These are phyloP conservation scores for Leccinum pachyderme DNA, from an alignment of 1,284 basidiomycete species.

Conservation along the genomic window DNA sequence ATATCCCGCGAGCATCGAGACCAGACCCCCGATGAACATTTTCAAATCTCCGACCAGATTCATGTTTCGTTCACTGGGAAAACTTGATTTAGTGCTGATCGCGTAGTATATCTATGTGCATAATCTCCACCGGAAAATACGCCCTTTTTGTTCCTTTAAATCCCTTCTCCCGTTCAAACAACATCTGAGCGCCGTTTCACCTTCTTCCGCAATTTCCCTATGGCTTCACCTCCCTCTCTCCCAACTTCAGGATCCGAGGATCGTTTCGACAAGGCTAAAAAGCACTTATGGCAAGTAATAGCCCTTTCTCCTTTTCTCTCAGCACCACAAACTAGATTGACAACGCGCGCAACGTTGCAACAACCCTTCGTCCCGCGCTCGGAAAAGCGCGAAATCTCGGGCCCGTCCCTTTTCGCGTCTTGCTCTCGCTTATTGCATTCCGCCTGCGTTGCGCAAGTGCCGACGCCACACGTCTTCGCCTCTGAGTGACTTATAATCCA, in stretches of 20 bases:
- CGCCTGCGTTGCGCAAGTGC: constrained; percentile 20
- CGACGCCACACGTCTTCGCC: constrained; percentile 33
- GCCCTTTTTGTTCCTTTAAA: constrained; percentile 34
- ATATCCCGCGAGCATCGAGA: constrained; percentile 39
- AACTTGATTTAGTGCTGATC: constrained; percentile 39
- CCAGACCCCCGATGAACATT: constrained; percentile 35
- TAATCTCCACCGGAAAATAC: constrained; percentile 37
- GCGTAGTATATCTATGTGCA: constrained; percentile 41
- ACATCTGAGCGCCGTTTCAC: constrained; percentile 24
- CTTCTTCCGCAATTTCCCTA: constrained; percentile 25
- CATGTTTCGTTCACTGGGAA: constrained; percentile 37
- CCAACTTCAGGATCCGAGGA: constrained; percentile 26
- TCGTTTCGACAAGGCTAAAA: constrained; percentile 37
- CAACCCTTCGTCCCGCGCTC: constrained; percentile 11
- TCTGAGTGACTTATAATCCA: constrained; percentile 21
- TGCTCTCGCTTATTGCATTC: constrained; percentile 21
- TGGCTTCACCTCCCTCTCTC: constrained; percentile 28
- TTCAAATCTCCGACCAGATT: constrained; percentile 40
- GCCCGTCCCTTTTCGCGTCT: constrained; percentile 6
- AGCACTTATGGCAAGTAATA: constrained; percentile 34
- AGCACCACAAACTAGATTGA: constrained; percentile 1
- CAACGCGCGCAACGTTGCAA: constrained; percentile 13
- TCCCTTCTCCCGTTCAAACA: constrained; percentile 24
- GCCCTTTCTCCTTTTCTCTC: constrained; percentile 8
- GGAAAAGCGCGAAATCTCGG: constrained; percentile 17